phyloP scores from a whole-genome alignment of 129 eudicot genomes.

The Escallonia rubra region DNA sequence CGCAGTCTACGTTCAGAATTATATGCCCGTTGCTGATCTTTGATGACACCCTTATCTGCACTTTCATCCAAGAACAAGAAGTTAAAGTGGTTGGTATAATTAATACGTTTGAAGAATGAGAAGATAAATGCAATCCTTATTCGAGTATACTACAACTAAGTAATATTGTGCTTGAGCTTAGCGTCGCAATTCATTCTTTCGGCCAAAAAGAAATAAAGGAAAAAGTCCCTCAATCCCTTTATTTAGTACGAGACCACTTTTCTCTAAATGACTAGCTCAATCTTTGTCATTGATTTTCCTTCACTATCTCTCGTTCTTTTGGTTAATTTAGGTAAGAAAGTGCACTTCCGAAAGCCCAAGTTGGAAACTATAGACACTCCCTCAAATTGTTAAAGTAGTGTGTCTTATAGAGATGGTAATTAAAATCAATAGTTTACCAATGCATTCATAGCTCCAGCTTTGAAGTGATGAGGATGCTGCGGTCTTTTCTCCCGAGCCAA shows the following conservation, averaged over 20 bases:
- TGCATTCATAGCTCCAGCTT: conserved; percentile 98
- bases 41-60: conserved; percentile 86
- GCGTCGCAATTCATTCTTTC: too few relatives aligned
- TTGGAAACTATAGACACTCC: too few relatives aligned
- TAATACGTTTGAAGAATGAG: too few relatives aligned
- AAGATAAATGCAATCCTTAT: not conserved
- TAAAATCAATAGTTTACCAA: conserved; percentile 36
- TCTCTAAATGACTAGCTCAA: not conserved
- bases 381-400: too few relatives aligned
- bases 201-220: too few relatives aligned
- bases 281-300: not conserved
- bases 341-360: too few relatives aligned
- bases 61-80: not conserved
- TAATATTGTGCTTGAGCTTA: not conserved
- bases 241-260: too few relatives aligned
- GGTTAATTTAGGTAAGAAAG: too few relatives aligned
- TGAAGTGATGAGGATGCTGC: conserved; percentile 61
- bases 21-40: conserved; percentile 72
- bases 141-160: not conserved
- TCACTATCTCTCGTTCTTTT: too few relatives aligned
- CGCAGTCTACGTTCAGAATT: conserved; percentile 88
- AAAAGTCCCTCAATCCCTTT: too few relatives aligned
- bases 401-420: too few relatives aligned
- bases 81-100: not conserved
- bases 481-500: conserved; percentile 86